phyloP scores from a whole-genome alignment of 139 green algal genomes.

The Zygnema cylindricum region DNA sequence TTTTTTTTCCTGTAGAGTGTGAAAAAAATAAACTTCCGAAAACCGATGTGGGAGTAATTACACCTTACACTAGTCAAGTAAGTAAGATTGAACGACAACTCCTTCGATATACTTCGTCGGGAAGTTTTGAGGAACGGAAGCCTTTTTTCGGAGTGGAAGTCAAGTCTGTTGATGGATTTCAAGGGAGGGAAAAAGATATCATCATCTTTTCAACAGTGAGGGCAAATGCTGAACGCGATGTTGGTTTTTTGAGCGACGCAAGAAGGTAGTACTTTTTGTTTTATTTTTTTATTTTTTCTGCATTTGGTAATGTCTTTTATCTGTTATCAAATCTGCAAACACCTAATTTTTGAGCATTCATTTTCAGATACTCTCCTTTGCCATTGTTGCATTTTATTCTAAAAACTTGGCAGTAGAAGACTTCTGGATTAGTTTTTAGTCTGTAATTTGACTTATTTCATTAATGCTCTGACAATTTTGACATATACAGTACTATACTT shows the following conservation, averaged over 20 bases:
- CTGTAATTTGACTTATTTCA: too few relatives aligned
- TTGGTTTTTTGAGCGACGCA: slow-evolving; percentile 50
- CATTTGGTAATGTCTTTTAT: too few relatives aligned
- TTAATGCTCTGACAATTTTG: too few relatives aligned
- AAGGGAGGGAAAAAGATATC: slow-evolving; percentile 63
- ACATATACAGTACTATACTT: too few relatives aligned
- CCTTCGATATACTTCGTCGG: background rate
- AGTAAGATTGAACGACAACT: background rate
- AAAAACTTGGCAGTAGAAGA: too few relatives aligned
- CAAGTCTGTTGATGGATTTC: slow-evolving; percentile 63
- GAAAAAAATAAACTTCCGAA: background rate
- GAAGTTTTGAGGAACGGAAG: background rate
- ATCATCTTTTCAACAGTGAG: slow-evolving; percentile 53
- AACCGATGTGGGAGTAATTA: slow-evolving; percentile 26
- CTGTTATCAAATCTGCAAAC: too few relatives aligned
- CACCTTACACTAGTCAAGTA: slow-evolving; percentile 12
- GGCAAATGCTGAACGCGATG: slow-evolving; percentile 17
- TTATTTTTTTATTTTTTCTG: too few relatives aligned
- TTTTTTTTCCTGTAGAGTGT: background rate
- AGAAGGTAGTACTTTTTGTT: too few relatives aligned
- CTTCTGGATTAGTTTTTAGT: too few relatives aligned
- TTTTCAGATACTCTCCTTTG: too few relatives aligned
- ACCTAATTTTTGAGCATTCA: too few relatives aligned
- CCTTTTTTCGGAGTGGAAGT: slow-evolving; percentile 10
- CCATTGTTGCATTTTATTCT: too few relatives aligned